Conservation (phyloP, 768 basidiomycete species). For the Hebeloma cylindrosporum region DNA sequence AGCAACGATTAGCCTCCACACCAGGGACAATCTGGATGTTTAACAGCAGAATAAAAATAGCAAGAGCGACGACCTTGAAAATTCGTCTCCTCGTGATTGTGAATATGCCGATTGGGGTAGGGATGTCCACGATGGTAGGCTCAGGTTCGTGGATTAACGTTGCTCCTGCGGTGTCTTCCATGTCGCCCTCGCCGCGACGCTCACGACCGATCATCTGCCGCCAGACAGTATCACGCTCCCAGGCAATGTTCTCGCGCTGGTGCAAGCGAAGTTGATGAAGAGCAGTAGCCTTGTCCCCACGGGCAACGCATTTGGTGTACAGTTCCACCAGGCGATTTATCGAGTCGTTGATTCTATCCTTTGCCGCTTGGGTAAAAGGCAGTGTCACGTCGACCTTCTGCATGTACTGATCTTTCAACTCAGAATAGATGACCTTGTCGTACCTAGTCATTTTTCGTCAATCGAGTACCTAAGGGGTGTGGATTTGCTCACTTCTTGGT, state of each 20-base stretch:
- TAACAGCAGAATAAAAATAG: constrained; percentile 60
- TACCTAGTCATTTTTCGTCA: constrained; percentile 51
- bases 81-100: constrained; percentile 64
- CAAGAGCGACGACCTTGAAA: constrained; percentile 55
- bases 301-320: constrained; percentile 84
- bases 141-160: constrained; percentile 45
- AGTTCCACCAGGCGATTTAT: constrained; percentile 62
- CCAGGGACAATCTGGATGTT: constrained; percentile 59
- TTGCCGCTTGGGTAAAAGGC: constrained; percentile 69
- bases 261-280: constrained; percentile 82
- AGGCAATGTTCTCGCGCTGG: constrained; percentile 91
- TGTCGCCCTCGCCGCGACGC: constrained; percentile 57
- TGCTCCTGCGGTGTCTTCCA: constrained; percentile 40
- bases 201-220: constrained; percentile 89
- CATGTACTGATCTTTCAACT: constrained; percentile 80
- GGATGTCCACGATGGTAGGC: constrained; percentile 50
- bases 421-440: constrained; percentile 87
- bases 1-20: constrained; percentile 80
- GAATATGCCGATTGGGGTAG: constrained; percentile 67
- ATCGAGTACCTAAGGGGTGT: neutral
- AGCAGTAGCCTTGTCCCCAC: constrained; percentile 66
- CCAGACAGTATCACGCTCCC: constrained; percentile 98
- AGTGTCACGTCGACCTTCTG: constrained; percentile 64
- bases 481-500: constrained; percentile 84
- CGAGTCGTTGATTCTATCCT: constrained; percentile 58